These are phyloP conservation scores for Penicillium crustosum DNA, from an alignment of 2,329 filamentous ascomycete species.

Conservation along the genomic window DNA sequence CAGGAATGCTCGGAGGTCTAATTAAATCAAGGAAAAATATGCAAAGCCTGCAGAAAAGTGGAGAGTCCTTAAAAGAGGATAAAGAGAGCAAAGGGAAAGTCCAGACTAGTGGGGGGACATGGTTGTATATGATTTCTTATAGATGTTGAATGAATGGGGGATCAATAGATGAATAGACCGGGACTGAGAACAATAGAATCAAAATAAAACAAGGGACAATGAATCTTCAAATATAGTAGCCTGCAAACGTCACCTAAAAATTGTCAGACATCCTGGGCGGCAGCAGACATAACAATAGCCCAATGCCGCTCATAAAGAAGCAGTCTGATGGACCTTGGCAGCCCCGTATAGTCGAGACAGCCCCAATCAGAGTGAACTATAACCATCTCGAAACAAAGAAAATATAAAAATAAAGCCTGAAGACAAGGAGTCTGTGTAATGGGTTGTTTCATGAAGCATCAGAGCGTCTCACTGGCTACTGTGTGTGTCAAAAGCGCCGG, in stretches of 20 bases:
- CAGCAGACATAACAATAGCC: conserved; percentile 8
- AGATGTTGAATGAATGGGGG: conserved; percentile 1
- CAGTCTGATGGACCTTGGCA: conserved; percentile 11
- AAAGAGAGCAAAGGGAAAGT: conserved; percentile 2
- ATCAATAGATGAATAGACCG: conserved; percentile 8
- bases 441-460: conserved; percentile 29
- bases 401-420: conserved; percentile 19
- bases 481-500: conserved; percentile 23
- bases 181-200: conserved; percentile 6
- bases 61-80: background rate
- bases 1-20: background rate
- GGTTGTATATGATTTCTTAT: conserved; percentile 4
- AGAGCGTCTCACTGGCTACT: conserved; percentile 15
- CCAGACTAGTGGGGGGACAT: conserved; percentile 1
- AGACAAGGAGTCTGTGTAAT: conserved; percentile 8
- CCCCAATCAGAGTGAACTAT: conserved; percentile 18
- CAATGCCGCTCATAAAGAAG: conserved; percentile 15
- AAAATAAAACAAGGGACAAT: conserved; percentile 8
- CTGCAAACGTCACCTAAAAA: background rate
- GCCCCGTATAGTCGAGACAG: conserved; percentile 7
- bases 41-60: background rate
- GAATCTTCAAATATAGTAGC: conserved; percentile 13
- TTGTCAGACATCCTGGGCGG: conserved; percentile 14
- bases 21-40: background rate
- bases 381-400: conserved; percentile 16